phyloP scores from a whole-genome alignment of 352 stramenopile genomes.

The Globisporangium rhizosaccharum region DNA sequence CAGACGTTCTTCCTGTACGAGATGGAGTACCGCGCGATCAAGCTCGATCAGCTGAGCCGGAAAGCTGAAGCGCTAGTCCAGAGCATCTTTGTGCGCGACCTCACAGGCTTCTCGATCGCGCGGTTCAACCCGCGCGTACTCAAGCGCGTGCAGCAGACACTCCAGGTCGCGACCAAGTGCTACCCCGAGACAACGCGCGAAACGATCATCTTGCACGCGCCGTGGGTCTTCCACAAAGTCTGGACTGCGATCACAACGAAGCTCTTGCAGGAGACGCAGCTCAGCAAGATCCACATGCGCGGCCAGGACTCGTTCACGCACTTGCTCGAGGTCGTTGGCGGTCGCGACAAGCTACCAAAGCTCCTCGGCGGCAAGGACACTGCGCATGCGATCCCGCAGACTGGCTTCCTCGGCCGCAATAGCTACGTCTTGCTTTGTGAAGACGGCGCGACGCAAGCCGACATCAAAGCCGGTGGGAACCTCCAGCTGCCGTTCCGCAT shows the following conservation, averaged over 20 bases:
- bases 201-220: constrained; percentile 52
- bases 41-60: constrained; percentile 59
- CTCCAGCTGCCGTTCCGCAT: constrained; percentile 72
- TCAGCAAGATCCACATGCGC: constrained; percentile 60
- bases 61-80: constrained; percentile 51
- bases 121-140: constrained; percentile 55
- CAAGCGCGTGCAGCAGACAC: constrained; percentile 28
- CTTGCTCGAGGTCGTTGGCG: constrained; percentile 38
- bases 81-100: constrained; percentile 55
- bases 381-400: constrained; percentile 52
- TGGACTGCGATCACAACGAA: constrained; percentile 48
- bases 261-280: constrained; percentile 52
- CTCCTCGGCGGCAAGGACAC: constrained; percentile 51
- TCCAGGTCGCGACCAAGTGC: constrained; percentile 49
- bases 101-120: constrained; percentile 59
- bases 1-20: constrained; percentile 63
- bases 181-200: constrained; percentile 60
- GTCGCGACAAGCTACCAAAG: constrained; percentile 48
- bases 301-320: constrained; percentile 31
- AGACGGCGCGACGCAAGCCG: constrained; percentile 55
- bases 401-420: constrained; percentile 54
- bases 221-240: constrained; percentile 73
- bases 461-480: constrained; percentile 53
- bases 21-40: constrained; percentile 66
- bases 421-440: constrained; percentile 64